Evolutionary conservation across 23 red algal genomes (phyloP).

Genomic region (Gracilaria caudata): DNA sequence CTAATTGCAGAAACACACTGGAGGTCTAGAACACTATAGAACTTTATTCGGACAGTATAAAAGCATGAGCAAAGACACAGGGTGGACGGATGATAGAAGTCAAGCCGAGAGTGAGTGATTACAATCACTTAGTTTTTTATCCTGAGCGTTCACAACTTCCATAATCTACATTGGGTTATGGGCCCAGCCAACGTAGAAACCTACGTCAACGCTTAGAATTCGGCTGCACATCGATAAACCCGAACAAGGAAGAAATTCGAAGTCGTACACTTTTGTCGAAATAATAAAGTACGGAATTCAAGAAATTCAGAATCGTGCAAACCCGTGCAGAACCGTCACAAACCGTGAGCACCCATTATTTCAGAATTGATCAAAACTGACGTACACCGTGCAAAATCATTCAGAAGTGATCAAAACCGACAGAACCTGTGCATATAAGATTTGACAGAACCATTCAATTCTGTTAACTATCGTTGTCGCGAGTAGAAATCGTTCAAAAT

Average conservation of each 20-base stretch:
- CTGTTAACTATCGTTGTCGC: too few species aligned
- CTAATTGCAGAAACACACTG: neutral
- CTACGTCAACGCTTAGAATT: slow-evolving; percentile 19
- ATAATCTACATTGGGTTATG: neutral
- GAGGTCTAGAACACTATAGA: slow-evolving; percentile 4
- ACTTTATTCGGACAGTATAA: slow-evolving; percentile 6
- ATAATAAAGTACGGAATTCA: too few species aligned
- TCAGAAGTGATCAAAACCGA: too few species aligned
- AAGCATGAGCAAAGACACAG: neutral
- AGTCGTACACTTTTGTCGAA: too few species aligned
- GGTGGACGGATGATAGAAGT: slow-evolving; percentile 16
- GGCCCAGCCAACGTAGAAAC: slow-evolving; percentile 2
- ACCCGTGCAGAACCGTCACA: too few species aligned
- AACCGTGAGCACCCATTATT: too few species aligned
- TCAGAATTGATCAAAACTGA: too few species aligned
- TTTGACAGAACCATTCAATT: too few species aligned
- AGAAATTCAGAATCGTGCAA: too few species aligned
- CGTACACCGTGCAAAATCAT: too few species aligned
- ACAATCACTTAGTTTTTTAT: neutral
- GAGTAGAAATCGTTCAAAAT: neutral
- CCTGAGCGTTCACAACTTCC: neutral
- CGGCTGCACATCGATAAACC: neutral
- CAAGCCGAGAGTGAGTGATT: slow-evolving; percentile 4
- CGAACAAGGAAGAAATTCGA: slow-evolving; percentile 14
- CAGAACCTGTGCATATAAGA: too few species aligned